Base-by-base conservation (phyloP, 116 monocot species). In the Dioscorea cayenensis region DNA sequence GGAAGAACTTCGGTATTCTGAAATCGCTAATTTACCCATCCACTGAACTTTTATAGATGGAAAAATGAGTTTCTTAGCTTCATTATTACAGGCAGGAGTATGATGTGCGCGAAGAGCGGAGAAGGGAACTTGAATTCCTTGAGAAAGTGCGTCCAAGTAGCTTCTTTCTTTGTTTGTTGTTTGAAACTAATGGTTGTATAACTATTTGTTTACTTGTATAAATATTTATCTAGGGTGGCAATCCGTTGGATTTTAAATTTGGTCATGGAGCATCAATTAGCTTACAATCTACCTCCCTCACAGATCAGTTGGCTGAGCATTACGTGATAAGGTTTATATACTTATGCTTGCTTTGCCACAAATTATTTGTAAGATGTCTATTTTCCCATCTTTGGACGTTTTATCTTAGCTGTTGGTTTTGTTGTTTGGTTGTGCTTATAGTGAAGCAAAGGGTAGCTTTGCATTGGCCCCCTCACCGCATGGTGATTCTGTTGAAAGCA, bases 401-500 rank as follows among this genome's bases (percentile, higher is more conserved):
- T 59, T 59, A n/a, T 25, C 5, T 6, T 16, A 11, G 60, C 49
- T 74, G 19, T 28, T 38, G 65, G 65, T 77, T 19, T 58, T 68
- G 36, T 25, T 51, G 48, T 77, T 79, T 59, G 7, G 48, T 70
- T 7, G 12, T 70, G 22, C 77, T 16, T 70, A 21, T 76, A 94
- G 99, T 68, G 94, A 89, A 80, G 91, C 85, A 51, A 94, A 94
- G 79, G 93, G 86, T 65, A 93, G 97, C 74, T 86, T 89, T 83
- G 81, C 87, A 43, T 66, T 88, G 64, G 81, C 84, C 64, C 69
- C 84, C 61, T 88, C 97, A 28, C 87, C 92, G 28, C 90, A 85
- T 74, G 99, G 94, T 60, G 99, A 94, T 77, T 99, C 99, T 35
- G 82, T 80, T 74, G 99, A 99, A 80, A 99, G 99, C 74, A 91